phyloP scores from a whole-genome alignment of 306 rosid genomes.

The Malus sylvestris region DNA sequence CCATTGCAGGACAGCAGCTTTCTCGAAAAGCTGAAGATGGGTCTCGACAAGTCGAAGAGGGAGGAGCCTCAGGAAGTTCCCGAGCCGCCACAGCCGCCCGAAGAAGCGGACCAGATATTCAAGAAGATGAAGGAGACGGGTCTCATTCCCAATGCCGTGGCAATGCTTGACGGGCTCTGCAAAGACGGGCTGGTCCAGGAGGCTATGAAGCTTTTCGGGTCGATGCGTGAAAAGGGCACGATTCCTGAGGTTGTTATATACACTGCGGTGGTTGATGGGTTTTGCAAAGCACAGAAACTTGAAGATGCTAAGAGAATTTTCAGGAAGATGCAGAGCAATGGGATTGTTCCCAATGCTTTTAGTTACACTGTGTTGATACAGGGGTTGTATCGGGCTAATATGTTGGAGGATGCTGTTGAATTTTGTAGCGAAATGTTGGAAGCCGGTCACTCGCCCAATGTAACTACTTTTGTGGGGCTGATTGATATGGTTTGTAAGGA shows the following conservation, averaged over 20 bases:
- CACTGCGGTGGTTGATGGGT: constrained; percentile 92
- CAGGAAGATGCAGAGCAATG: constrained; percentile 71
- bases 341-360: constrained; percentile 71
- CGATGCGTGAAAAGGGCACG: constrained; percentile 84
- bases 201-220: constrained; percentile 81
- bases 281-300: constrained; percentile 55
- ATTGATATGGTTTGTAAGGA: constrained; percentile 55
- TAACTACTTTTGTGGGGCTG: constrained; percentile 61
- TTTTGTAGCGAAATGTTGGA: constrained; percentile 86
- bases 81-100: constrained; percentile 29
- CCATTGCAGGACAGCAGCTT: constrained; percentile 45
- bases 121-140: constrained; percentile 93
- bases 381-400: constrained; percentile 50
- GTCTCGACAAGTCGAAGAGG: constrained; percentile 17
- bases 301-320: constrained; percentile 76
- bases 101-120: constrained; percentile 74
- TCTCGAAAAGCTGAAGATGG: constrained; percentile 67
- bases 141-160: constrained; percentile 85
- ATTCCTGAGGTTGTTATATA: constrained; percentile 86
- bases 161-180: constrained; percentile 97
- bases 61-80: constrained; percentile 21
- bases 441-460: constrained; percentile 72
- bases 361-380: constrained; percentile 66
- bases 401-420: constrained; percentile 45
- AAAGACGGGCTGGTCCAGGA: constrained; percentile 92